Evolutionary conservation across 169 alveolate genomes (phyloP).

Genomic region (Miamiensis avidus): DNA sequence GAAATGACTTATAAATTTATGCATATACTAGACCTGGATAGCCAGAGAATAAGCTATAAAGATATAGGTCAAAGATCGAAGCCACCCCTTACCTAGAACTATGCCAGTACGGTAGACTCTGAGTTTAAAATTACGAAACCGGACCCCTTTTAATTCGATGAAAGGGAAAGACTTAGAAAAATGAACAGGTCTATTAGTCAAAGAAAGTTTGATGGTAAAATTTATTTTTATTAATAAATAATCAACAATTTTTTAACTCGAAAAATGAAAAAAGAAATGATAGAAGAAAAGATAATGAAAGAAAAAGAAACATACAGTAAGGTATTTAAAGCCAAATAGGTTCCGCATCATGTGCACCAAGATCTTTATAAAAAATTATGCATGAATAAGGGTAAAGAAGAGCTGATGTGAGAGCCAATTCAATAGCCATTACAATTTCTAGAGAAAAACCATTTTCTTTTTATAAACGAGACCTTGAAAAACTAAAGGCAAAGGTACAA

Average conservation of each 20-base stretch:
- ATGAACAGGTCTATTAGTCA: constrained; percentile 50
- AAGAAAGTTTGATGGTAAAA: constrained; percentile 35
- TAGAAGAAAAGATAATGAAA: constrained; percentile 50
- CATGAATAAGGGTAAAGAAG: constrained; percentile 57
- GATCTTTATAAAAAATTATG: constrained; percentile 49
- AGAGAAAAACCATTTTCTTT: constrained; percentile 65
- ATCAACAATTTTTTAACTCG: too few relatives aligned
- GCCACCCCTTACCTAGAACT: constrained; percentile 17
- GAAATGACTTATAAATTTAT: too few relatives aligned
- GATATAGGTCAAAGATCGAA: not conserved
- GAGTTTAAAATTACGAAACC: constrained; percentile 61
- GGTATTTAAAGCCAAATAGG: constrained; percentile 45
- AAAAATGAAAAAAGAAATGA: too few relatives aligned
- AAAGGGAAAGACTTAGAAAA: constrained; percentile 52
- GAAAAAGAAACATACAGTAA: constrained; percentile 39
- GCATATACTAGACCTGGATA: not conserved
- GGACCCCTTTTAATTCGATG: constrained; percentile 64
- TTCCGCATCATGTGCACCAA: constrained; percentile 49
- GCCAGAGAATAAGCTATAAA: constrained; percentile 16
- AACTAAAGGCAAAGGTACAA: constrained; percentile 18
- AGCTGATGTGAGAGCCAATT: constrained; percentile 54
- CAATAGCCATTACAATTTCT: constrained; percentile 39
- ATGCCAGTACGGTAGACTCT: constrained; percentile 17
- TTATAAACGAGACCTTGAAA: constrained; percentile 52
- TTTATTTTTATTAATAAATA: too few relatives aligned